Base-by-base conservation (phyloP, 106 monocot species). In the Dioscorea alata region DNA sequence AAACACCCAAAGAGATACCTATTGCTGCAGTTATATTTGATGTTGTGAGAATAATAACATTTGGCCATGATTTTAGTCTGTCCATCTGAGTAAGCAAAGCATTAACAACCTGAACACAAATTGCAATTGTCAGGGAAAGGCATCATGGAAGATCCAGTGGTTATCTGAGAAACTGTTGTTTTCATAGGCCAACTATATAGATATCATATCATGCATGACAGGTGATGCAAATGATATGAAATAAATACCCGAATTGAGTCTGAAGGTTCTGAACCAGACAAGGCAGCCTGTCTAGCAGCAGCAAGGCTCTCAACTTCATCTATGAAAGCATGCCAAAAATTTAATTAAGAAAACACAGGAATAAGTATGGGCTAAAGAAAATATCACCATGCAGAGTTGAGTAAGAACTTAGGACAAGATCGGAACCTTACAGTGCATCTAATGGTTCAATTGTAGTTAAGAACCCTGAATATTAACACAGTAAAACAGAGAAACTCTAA, bases 251-350 rank as follows among this genome's bases (percentile, higher is more conserved):
- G 81, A 71, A 99, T 93, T 18, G 99, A 99, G 60, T 99, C 99
- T 69, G 93, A 99, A 57, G 93, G 93, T 75, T 99, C 99, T 53
- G 93, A 93, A 54, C 99, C 99, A 78, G 99, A 99, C 35, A 99
- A 73, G 21, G 93, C 93, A 60, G 99, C 93, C 24, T 99, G 85
- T 76, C 99, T 83, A 15, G 93, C 93, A 83, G 93, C 93, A 73
- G 93, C 93, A 78, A 99, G 93, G 73, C 93, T 99, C 85, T 99
- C 93, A 65, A 99, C 99, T 85, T 99, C 99, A 90, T 99, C 99
- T 99, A 69, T 19, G 78, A 67, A 63, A 78, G 75, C 17, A 58
- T 42, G 0, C 42, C 6, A 42, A 42, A 42, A 42, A 42, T 3
- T 42, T 42, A 42, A 10, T 6, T 42, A 3, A 42, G 28, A 6